Base-by-base conservation (phyloP, 257 asterid species). In the Solanum bulbocastanum region DNA sequence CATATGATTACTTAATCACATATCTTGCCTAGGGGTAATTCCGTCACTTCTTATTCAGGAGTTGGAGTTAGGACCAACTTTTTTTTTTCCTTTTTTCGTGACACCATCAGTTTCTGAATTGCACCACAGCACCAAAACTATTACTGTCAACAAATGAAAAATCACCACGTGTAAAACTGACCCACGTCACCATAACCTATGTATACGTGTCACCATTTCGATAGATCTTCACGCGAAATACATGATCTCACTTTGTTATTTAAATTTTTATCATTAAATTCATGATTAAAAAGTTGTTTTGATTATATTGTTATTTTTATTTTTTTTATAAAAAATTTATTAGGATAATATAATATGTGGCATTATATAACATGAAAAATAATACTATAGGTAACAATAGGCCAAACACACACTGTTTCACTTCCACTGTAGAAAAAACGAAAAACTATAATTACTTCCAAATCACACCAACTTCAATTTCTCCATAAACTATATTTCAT, bases 181-280 rank as follows among this genome's bases (percentile, higher is more conserved):
- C 39, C 44, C 20, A 69, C 10, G 0, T 35, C 56, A 36, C 68
- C 66, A 30, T 6, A 30, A 27, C 5, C 18, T 35, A 35, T 12
- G 3, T 27, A 5, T 88, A 91, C 90, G 92, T 91, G 95, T 87
- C 92, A 20, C 39, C 71, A 89, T 89, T 88, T n/a, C 10, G 88
- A 37, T 23, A 18, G 18, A 33, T 68, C 62, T 86, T 79, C 90
- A 89, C 93, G 49, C 6, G 76, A 85, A 83, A 83, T 83, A 90
- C 89, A 58, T 88, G 89, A 88, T 73, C 85, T 78, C 74, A 1
- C 71, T 65, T 25, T 65, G 16, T 65, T 58, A 14, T 23, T 60
- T 8, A 23, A 65, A n/a, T 65, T 65, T 44, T 65, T 49, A 15
- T 49, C 15, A 49, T 49, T 49, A 49, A 14, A 15, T 14, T 49